Evolutionary conservation across 2,329 filamentous ascomycete genomes (phyloP).

Genomic region (Colletotrichum tofieldiae): DNA sequence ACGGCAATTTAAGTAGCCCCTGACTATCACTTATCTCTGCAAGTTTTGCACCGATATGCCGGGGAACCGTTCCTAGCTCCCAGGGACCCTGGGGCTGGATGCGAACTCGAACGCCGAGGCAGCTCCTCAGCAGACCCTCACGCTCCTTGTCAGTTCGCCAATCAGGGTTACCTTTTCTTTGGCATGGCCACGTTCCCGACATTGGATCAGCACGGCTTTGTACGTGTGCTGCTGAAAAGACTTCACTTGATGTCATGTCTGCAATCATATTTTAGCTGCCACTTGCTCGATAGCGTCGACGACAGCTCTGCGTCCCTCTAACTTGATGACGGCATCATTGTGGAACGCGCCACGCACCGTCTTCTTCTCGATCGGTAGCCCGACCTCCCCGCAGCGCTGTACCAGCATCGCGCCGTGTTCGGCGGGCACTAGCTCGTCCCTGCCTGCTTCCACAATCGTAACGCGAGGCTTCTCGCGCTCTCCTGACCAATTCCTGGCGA

Average conservation of each 20-base stretch:
- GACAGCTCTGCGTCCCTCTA: slow-evolving; percentile 61
- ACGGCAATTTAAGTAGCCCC: slow-evolving; percentile 14
- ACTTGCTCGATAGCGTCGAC: slow-evolving; percentile 59
- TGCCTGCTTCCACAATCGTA: slow-evolving; percentile 68
- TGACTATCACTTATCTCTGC: slow-evolving; percentile 6
- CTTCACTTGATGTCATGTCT: slow-evolving; percentile 34
- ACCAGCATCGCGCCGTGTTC: slow-evolving; percentile 64
- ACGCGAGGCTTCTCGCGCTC: slow-evolving; percentile 36
- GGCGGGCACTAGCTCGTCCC: slow-evolving; percentile 72
- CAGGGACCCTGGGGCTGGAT: neutral
- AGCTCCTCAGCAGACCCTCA: neutral
- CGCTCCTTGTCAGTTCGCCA: slow-evolving; percentile 13
- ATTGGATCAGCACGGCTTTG: neutral
- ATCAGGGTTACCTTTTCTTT: slow-evolving; percentile 1
- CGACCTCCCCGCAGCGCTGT: slow-evolving; percentile 63
- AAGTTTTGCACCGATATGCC: neutral
- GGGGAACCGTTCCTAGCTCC: slow-evolving; percentile 19
- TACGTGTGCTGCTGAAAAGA: neutral
- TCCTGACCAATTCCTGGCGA: slow-evolving; percentile 51
- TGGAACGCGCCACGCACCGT: slow-evolving; percentile 68
- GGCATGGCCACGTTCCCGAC: neutral
- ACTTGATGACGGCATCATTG: slow-evolving; percentile 68
- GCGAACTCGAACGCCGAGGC: slow-evolving; percentile 9
- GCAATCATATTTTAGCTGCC: slow-evolving; percentile 11
- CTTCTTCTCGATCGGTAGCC: slow-evolving; percentile 61